A percentile compares a stretch with the other conserved stretches of the same genome.
Conservation (phyloP, 2,329 filamentous ascomycete genomes). For the Arthrobotrys sphaeroides region DNA sequence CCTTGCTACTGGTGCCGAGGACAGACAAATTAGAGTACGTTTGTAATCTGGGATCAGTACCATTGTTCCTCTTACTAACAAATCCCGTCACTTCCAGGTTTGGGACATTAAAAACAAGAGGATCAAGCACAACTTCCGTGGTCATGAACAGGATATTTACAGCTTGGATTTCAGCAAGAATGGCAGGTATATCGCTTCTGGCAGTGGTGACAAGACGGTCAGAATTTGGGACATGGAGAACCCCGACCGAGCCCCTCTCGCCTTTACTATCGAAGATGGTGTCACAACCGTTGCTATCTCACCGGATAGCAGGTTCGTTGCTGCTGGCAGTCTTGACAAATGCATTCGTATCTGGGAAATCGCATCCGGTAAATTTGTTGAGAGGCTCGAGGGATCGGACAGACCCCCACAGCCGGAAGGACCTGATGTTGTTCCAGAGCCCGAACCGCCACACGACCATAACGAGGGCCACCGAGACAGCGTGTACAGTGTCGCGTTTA, state of each 20-base stretch:
- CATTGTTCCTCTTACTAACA: neutral
- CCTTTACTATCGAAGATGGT: constrained; percentile 67
- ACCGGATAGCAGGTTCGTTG: constrained; percentile 44
- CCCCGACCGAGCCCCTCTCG: constrained; percentile 61
- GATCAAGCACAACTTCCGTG: constrained; percentile 92
- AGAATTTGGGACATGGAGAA: constrained; percentile 51
- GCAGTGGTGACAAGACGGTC: constrained; percentile 44
- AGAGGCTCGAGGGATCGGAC: constrained; percentile 68
- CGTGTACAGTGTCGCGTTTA: constrained; percentile 64
- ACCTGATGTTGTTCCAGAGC: constrained; percentile 79
- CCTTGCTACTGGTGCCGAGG: constrained; percentile 93
- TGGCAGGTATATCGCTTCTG: constrained; percentile 45
- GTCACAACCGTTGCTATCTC: constrained; percentile 52
- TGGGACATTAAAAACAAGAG: constrained; percentile 88
- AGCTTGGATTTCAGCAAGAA: constrained; percentile 51
- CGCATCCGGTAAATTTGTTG: constrained; percentile 72
- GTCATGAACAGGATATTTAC: constrained; percentile 95
- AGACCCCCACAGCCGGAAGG: constrained; percentile 80
- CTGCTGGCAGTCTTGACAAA: constrained; percentile 44
- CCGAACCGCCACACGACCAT: constrained; percentile 76
- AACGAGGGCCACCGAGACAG: constrained; percentile 50
- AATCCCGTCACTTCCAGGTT: constrained; percentile 69
- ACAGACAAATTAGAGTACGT: constrained; percentile 92
- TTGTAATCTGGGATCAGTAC: neutral
- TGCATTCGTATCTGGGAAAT: constrained; percentile 52